These are phyloP conservation scores for Cucumis cinereus DNA, from an alignment of 306 rosid genomes.

Conservation along the genomic window DNA sequence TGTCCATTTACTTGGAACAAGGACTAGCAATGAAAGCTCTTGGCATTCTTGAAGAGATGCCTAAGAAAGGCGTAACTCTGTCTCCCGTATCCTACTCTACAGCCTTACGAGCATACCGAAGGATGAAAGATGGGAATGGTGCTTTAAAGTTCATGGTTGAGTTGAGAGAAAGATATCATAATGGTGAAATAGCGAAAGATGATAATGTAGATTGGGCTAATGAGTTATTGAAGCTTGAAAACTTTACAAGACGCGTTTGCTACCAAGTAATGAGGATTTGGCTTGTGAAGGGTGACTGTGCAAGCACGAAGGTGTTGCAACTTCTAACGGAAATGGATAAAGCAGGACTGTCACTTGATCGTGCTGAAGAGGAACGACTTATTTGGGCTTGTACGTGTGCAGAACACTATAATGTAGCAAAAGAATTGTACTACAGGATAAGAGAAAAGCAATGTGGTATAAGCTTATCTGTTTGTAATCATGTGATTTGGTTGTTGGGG, in stretches of 20 bases:
- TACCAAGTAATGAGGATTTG: slow-evolving; percentile 88
- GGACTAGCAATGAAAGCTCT: slow-evolving; percentile 53
- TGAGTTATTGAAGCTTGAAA: slow-evolving; percentile 55
- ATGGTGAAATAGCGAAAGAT: slow-evolving; percentile 46
- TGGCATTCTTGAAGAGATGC: slow-evolving; percentile 48
- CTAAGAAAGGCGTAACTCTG: slow-evolving; percentile 41
- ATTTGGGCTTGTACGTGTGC: slow-evolving; percentile 92
- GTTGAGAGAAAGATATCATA: slow-evolving; percentile 48
- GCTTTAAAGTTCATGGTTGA: slow-evolving; percentile 58
- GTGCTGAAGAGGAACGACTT: slow-evolving; percentile 55
- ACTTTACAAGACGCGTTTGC: slow-evolving; percentile 60
- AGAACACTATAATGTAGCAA: slow-evolving; percentile 58
- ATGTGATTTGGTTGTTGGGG: slow-evolving; percentile 88
- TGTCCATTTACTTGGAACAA: slow-evolving; percentile 64
- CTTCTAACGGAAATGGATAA: slow-evolving; percentile 58
- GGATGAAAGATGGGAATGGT: slow-evolving; percentile 68
- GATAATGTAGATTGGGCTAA: slow-evolving; percentile 57
- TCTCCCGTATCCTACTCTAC: slow-evolving; percentile 73
- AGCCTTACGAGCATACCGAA: slow-evolving; percentile 59
- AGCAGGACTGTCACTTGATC: slow-evolving; percentile 45
- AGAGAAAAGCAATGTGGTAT: slow-evolving; percentile 47
- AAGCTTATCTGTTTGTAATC: slow-evolving; percentile 83
- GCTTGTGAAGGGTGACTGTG: slow-evolving; percentile 47
- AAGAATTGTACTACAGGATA: slow-evolving; percentile 63
- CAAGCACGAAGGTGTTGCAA: slow-evolving; percentile 44